Percentiles rank a stretch among this genome's conserved stretches.
Evolutionary conservation across 1,139 yeast species (phyloP).

Genomic region (Pneumocystis canis): DNA sequence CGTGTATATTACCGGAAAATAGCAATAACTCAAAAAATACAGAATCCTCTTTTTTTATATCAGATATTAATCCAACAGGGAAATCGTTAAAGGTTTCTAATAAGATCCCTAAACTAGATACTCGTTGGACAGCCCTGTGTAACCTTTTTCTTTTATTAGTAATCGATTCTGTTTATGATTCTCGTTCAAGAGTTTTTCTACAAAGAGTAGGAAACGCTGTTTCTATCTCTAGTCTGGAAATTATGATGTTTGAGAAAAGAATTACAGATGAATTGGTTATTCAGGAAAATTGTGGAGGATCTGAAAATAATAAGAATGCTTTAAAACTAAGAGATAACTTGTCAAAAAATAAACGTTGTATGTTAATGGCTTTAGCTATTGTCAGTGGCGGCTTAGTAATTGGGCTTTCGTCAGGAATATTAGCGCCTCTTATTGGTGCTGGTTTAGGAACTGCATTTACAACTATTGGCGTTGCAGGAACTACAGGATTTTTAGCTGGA

Average conservation of each 20-base stretch:
- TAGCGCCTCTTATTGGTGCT: slow-evolving; percentile 97
- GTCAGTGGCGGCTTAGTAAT: slow-evolving; percentile 92
- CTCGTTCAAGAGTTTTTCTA: slow-evolving; percentile 69
- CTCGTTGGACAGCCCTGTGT: slow-evolving; percentile 86
- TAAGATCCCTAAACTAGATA: slow-evolving; percentile 34
- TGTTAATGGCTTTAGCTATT: slow-evolving; percentile 88
- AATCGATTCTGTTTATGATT: slow-evolving; percentile 76
- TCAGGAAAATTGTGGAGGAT: slow-evolving; percentile 53
- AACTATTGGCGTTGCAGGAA: slow-evolving; percentile 86
- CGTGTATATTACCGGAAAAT: background rate
- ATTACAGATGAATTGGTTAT: slow-evolving; percentile 81
- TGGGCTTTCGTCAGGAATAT: slow-evolving; percentile 84
- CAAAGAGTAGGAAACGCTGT: slow-evolving; percentile 49
- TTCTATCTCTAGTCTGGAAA: slow-evolving; percentile 46
- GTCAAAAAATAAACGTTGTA: slow-evolving; percentile 52
- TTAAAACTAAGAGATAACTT: slow-evolving; percentile 54
- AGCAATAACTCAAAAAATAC: slow-evolving; percentile 9
- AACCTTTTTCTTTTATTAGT: slow-evolving; percentile 69
- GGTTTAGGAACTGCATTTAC: slow-evolving; percentile 95
- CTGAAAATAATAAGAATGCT: slow-evolving; percentile 57
- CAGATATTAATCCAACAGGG: slow-evolving; percentile 18
- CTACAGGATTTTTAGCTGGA: slow-evolving; percentile 84
- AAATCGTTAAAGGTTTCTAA: slow-evolving; percentile 28
- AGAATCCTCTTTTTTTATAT: background rate
- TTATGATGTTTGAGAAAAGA: slow-evolving; percentile 78